Base-by-base conservation (phyloP, 2,329 filamentous ascomycete genomes). In the Zarea fungicola region DNA sequence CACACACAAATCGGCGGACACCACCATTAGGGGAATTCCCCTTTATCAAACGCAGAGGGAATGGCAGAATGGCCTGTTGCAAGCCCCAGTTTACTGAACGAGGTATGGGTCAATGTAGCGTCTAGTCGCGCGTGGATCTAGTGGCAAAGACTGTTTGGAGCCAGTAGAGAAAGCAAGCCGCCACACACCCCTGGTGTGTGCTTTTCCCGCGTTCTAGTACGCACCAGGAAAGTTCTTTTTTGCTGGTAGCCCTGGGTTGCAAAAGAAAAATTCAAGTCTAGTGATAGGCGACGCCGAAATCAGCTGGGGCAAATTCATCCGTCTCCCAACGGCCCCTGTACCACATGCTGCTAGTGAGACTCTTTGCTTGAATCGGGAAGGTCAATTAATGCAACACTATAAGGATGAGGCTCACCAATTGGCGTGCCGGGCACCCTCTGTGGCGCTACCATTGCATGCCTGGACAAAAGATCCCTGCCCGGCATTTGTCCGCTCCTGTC, bases 271-370 rank as follows among this genome's bases (percentile, higher is more conserved):
- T 39, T 14, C 19, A 21, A 22, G 34, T 7, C 8, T 39, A 22
- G n/a, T n/a, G n/a, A n/a, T 23, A 26, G 42, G 42, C 42, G 31
- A 45, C 34, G 28, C 34, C 8, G 25, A 11, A 41, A 47, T 40
- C 44, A 47, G 36, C 35, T 41, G 28, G 21, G 44, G 44, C 44
- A 47, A 41, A 26, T 40, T n/a, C 19, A n/a, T 16, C 6, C 26
- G 39, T 25, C 18, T 28, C 23, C 10, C 31, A 6, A 13, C 4
- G 18, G 16, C 19, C 18, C 28, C 21, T 23, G 19, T 5, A 19
- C n/a, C 16, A 37, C 42, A 37, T 23, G 34, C 16, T 44, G 21
- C 22, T 44, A 35, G 42, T 16, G 32, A 45, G 22, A 45, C 4
- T 34, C 26, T 19, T 13, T 28, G 16, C 8, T 22, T n/a, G 4